Percentiles rank a stretch among this genome's conserved stretches.
Conservation (phyloP, 2,329 filamentous ascomycete genomes). For the Apiospora hydei region DNA sequence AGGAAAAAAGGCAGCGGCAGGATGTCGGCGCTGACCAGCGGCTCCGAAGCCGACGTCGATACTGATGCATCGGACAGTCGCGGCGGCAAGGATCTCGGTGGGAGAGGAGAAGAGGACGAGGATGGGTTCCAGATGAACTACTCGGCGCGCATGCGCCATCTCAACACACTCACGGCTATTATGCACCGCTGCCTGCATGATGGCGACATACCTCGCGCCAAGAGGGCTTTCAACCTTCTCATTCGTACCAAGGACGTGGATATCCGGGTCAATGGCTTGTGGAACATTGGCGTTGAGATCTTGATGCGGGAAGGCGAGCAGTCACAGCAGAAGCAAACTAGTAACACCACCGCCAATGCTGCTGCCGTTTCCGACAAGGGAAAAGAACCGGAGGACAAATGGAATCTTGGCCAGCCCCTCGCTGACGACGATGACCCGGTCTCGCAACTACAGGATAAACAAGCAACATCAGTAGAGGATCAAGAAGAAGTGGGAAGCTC, state of each 20-base stretch:
- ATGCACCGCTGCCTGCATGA: slow-evolving; percentile 76
- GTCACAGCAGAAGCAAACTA: slow-evolving; percentile 25
- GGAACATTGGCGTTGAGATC: slow-evolving; percentile 87
- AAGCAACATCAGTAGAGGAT: neutral
- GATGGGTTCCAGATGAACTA: slow-evolving; percentile 33
- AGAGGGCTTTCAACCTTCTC: slow-evolving; percentile 77
- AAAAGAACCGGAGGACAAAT: neutral
- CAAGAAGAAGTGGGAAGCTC: slow-evolving; percentile 24
- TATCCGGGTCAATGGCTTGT: slow-evolving; percentile 72
- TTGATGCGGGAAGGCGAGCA: slow-evolving; percentile 66
- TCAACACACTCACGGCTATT: slow-evolving; percentile 72
- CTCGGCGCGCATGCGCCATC: slow-evolving; percentile 58
- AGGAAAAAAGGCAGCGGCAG: slow-evolving; percentile 26
- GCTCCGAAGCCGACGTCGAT: slow-evolving; percentile 27
- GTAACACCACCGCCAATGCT: neutral
- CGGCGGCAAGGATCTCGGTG: slow-evolving; percentile 20
- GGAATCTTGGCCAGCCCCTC: neutral
- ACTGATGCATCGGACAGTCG: slow-evolving; percentile 25
- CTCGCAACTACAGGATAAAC: neutral
- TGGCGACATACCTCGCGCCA: slow-evolving; percentile 75
- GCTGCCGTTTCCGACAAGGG: neutral
- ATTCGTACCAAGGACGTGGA: slow-evolving; percentile 70
- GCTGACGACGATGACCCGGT: neutral
- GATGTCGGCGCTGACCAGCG: slow-evolving; percentile 25
- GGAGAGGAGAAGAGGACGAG: slow-evolving; percentile 14